phyloP scores from a whole-genome alignment of 2,329 filamentous ascomycete genomes.

The Neoascochyta sp. region DNA sequence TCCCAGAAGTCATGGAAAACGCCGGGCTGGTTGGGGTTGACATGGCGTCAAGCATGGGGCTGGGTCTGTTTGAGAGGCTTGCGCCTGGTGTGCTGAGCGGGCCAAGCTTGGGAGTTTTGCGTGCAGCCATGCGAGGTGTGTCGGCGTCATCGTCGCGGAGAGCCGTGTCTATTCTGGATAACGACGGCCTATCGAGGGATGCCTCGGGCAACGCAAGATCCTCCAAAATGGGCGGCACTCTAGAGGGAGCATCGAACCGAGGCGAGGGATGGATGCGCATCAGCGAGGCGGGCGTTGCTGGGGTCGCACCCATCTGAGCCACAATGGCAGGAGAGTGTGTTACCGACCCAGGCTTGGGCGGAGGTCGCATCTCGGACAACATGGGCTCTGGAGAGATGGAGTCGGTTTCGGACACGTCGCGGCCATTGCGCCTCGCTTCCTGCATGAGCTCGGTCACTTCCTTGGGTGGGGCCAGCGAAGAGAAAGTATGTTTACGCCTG shows the following conservation, averaged over 20 bases:
- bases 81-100: slow-evolving; percentile 51
- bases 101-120: slow-evolving; percentile 62
- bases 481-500: slow-evolving; percentile 46
- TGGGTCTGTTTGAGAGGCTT: slow-evolving; percentile 38
- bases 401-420: slow-evolving; percentile 44
- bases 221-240: slow-evolving; percentile 47
- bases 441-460: slow-evolving; percentile 43
- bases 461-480: slow-evolving; percentile 45
- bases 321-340: slow-evolving; percentile 65
- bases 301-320: slow-evolving; percentile 40
- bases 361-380: slow-evolving; percentile 53
- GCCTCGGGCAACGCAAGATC: slow-evolving; percentile 70
- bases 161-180: slow-evolving; percentile 52
- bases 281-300: slow-evolving; percentile 78
- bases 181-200: slow-evolving; percentile 48
- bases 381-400: slow-evolving; percentile 50
- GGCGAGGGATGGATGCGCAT: slow-evolving; percentile 56
- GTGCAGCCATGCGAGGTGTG: slow-evolving; percentile 62
- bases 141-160: slow-evolving; percentile 46
- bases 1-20: slow-evolving; percentile 24
- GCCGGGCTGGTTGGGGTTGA: slow-evolving; percentile 48
- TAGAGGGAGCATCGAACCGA: slow-evolving; percentile 21
- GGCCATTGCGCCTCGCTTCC: slow-evolving; percentile 31
- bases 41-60: slow-evolving; percentile 52
- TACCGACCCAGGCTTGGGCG: slow-evolving; percentile 62